Conservation (phyloP, 1,284 basidiomycete genomes). For the Microbotryum scabiosae region DNA sequence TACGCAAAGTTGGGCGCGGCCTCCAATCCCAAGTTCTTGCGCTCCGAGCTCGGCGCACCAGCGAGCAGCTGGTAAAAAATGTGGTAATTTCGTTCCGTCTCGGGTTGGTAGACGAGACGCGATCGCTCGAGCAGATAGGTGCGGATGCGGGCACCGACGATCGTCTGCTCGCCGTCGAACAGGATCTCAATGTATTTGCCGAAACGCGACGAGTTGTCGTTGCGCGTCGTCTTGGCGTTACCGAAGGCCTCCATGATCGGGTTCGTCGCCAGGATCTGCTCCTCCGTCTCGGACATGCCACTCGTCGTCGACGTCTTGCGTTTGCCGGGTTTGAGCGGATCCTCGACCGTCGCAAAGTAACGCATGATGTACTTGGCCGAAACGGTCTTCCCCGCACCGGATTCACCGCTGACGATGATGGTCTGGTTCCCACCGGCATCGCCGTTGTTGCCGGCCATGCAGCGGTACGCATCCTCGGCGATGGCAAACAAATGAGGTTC, state of each 20-base stretch:
- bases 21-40: constrained; percentile 86
- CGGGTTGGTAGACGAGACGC: constrained; percentile 92
- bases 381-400: constrained; percentile 98
- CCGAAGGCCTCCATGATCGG: constrained; percentile 98
- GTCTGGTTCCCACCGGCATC: constrained; percentile 69
- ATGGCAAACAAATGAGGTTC: constrained; percentile 99
- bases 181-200: constrained; percentile 99
- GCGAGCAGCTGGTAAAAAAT: constrained; percentile 99
- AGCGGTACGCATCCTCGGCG: constrained; percentile 96
- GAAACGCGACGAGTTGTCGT: constrained; percentile 98
- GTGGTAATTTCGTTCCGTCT: constrained; percentile 96
- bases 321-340: constrained; percentile 51
- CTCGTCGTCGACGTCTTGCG: constrained; percentile 46
- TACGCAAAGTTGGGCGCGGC: constrained; percentile 81
- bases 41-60: constrained; percentile 87
- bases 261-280: constrained; percentile 95
- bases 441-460: constrained; percentile 63
- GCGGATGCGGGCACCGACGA: constrained; percentile 93
- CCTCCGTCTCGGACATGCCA: constrained; percentile 83
- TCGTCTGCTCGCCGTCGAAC: constrained; percentile 89
- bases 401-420: constrained; percentile 98
- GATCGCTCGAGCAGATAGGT: constrained; percentile 97
- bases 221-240: constrained; percentile 97
- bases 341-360: constrained; percentile 96
- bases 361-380: constrained; percentile 99